Conservation (phyloP, 192 early-diverging fungal genomes). For the Umbelopsis ramanniana region DNA sequence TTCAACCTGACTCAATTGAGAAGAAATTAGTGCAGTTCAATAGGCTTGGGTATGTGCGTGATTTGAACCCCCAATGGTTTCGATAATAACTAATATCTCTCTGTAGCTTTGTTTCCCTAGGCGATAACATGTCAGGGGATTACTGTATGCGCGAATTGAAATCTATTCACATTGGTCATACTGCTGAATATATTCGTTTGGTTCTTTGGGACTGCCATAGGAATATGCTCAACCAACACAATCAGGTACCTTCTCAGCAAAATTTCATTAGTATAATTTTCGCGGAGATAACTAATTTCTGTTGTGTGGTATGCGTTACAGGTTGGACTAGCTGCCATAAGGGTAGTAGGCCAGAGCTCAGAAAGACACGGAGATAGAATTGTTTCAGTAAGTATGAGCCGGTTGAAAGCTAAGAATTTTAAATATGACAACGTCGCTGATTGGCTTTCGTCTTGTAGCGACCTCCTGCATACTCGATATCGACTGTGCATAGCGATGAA, state of each 20-base stretch:
- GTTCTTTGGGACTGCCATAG: constrained; percentile 70
- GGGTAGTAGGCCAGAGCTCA: constrained; percentile 59
- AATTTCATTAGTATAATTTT: background rate
- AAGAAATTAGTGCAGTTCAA: constrained; percentile 43
- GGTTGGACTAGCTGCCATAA: constrained; percentile 69
- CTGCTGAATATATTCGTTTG: constrained; percentile 70
- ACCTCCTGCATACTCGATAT: background rate
- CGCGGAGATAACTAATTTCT: background rate
- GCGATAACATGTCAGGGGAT: constrained; percentile 61
- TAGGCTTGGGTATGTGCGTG: constrained; percentile 38
- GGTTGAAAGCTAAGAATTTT: background rate
- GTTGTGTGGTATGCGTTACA: constrained; percentile 23
- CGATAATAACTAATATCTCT: background rate
- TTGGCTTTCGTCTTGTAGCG: background rate
- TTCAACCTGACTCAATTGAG: constrained; percentile 22
- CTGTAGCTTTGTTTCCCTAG: constrained; percentile 67
- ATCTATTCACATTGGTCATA: constrained; percentile 71
- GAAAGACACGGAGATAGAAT: constrained; percentile 7
- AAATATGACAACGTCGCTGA: background rate
- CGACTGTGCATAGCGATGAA: constrained; percentile 5
- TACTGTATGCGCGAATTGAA: constrained; percentile 77
- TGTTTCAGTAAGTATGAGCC: background rate
- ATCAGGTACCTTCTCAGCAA: constrained; percentile 61
- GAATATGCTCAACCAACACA: constrained; percentile 75
- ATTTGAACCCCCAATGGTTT: background rate